Evolutionary conservation across 2,329 filamentous ascomycete species (phyloP).

Genomic region (Aspergillus sp.): DNA sequence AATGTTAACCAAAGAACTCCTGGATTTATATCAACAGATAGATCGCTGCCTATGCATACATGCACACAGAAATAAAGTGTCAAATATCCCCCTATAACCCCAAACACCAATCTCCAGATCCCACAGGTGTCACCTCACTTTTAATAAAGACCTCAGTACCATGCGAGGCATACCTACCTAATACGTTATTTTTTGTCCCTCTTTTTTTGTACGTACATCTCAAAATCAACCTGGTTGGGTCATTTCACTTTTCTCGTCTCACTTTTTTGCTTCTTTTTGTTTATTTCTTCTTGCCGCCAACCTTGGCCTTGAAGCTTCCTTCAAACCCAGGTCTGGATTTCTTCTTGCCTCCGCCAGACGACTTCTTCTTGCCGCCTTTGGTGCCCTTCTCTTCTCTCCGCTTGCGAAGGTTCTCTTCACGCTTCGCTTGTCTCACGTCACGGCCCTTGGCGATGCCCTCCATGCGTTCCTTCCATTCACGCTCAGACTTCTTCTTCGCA

Average conservation of each 20-base stretch:
- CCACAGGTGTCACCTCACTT: too few species aligned
- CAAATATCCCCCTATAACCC: conserved; percentile 9
- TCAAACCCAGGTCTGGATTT: conserved; percentile 66
- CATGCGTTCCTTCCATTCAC: conserved; percentile 74
- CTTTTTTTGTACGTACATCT: neutral
- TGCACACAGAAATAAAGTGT: conserved; percentile 11
- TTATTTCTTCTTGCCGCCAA: conserved; percentile 41
- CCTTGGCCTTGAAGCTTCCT: conserved; percentile 61
- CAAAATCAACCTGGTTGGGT: neutral
- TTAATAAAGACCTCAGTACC: conserved; percentile 1
- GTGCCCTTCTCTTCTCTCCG: conserved; percentile 67
- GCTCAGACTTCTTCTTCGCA: conserved; percentile 84
- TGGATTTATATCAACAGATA: conserved; percentile 17
- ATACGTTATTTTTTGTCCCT: conserved; percentile 1
- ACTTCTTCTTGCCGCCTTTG: conserved; percentile 44
- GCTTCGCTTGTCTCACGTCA: conserved; percentile 75
- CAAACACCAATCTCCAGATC: conserved; percentile 9
- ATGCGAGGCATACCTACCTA: too few species aligned
- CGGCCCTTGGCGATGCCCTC: conserved; percentile 70
- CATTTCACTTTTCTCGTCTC: neutral
- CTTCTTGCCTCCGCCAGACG: conserved; percentile 32
- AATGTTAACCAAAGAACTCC: conserved; percentile 6
- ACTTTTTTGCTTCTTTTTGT: neutral
- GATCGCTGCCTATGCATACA: conserved; percentile 24
- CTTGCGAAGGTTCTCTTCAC: conserved; percentile 72